Percentiles rank a stretch among this genome's conserved stretches.
Conservation (phyloP, 2,329 filamentous ascomycete species). For the Chaetomiaceae sp. region DNA sequence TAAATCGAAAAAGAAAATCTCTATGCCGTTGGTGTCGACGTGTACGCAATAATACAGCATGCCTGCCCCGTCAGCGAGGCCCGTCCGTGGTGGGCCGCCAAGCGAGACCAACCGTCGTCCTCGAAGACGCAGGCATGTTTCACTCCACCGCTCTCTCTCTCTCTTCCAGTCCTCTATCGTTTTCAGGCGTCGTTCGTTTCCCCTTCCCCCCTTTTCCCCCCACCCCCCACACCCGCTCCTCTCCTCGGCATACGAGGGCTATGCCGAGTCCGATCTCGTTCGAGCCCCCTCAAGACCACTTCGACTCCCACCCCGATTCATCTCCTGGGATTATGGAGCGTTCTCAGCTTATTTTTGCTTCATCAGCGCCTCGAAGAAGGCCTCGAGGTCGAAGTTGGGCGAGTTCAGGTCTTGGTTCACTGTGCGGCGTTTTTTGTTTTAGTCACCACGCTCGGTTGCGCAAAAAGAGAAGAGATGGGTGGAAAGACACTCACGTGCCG, state of each 20-base stretch:
- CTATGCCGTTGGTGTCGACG: conserved; percentile 38
- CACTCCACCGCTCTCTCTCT: neutral
- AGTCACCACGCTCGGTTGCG: neutral
- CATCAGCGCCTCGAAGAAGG: conserved; percentile 63
- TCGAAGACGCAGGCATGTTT: conserved; percentile 16
- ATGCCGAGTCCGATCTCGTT: conserved; percentile 2
- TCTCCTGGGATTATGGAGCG: no score
- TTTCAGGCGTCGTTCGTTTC: neutral
- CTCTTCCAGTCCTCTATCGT: neutral
- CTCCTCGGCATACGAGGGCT: neutral
- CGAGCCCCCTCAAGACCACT: neutral
- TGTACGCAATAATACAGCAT: conserved; percentile 37
- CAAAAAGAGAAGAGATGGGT: conserved; percentile 9
- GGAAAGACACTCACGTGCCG: conserved; percentile 31
- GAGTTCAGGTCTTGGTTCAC: conserved; percentile 60
- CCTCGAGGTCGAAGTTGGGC: conserved; percentile 91
- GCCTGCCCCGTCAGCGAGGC: conserved; percentile 10
- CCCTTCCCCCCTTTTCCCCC: neutral
- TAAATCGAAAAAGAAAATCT: conserved; percentile 38
- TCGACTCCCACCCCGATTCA: neutral
- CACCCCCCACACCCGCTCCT: no score
- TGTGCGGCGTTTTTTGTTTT: conserved; percentile 14
- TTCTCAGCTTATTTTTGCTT: conserved; percentile 13
- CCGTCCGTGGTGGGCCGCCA: neutral
- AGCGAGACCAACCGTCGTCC: neutral